These are phyloP conservation scores for Solanum microdontum DNA, from an alignment of 257 asterid species.

Conservation along the genomic window DNA sequence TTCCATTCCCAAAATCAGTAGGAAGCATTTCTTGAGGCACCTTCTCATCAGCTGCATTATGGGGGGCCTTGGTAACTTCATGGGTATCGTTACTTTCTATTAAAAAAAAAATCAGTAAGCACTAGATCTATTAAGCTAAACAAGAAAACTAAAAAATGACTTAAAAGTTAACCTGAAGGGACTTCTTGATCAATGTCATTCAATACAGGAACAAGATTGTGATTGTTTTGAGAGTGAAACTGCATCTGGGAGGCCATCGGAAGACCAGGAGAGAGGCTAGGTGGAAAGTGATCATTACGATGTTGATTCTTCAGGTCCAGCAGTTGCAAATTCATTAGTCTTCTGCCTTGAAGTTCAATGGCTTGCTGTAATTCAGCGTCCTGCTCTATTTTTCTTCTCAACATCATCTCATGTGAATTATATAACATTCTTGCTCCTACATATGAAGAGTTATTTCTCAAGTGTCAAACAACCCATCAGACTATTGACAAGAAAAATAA, in stretches of 20 bases:
- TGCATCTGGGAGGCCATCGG: slow-evolving; percentile 35
- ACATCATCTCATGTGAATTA: slow-evolving; percentile 47
- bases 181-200: slow-evolving; percentile 25
- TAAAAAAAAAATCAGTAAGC: neutral
- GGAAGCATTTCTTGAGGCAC: slow-evolving; percentile 23
- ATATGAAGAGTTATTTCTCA: neutral
- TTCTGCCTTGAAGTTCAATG: slow-evolving; percentile 52
- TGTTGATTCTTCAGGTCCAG: slow-evolving; percentile 53
- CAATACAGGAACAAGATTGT: slow-evolving; percentile 14
- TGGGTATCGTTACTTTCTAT: slow-evolving; percentile 22
- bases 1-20: slow-evolving; percentile 9
- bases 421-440: slow-evolving; percentile 44
- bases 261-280: slow-evolving; percentile 32
- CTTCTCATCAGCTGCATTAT: slow-evolving; percentile 14
- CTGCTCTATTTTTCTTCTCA: slow-evolving; percentile 54
- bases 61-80: slow-evolving; percentile 18
- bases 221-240: slow-evolving; percentile 34
- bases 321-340: slow-evolving; percentile 46
- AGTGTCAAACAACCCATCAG: neutral
- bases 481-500: neutral
- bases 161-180: slow-evolving; percentile 36
- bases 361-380: slow-evolving; percentile 55
- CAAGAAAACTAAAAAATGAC: neutral
- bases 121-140: neutral
- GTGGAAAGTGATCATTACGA: slow-evolving; percentile 18